Evolutionary conservation across 768 basidiomycete genomes (phyloP).

Genomic region (Tylopilus sp.): DNA sequence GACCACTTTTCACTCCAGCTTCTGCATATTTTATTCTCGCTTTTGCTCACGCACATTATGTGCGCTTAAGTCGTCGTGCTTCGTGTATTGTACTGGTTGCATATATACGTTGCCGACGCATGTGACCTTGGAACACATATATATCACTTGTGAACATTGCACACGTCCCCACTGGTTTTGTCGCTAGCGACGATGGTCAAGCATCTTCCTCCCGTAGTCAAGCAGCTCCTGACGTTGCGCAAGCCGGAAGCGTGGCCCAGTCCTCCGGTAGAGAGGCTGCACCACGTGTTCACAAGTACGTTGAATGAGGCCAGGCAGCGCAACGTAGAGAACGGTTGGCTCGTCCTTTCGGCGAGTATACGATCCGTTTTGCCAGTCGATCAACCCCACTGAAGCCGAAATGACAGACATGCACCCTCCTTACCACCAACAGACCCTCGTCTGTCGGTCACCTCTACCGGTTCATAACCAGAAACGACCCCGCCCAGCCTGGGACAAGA

Average conservation of each 20-base stretch:
- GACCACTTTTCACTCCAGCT: background rate
- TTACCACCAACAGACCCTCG: conserved; percentile 79
- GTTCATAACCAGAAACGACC: conserved; percentile 58
- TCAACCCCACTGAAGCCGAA: conserved; percentile 26
- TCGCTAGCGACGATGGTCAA: conserved; percentile 30
- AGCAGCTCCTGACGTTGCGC: conserved; percentile 67
- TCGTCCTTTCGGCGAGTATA: conserved; percentile 65
- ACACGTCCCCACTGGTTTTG: conserved; percentile 2
- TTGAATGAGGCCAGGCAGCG: conserved; percentile 59
- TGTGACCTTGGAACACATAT: conserved; percentile 24
- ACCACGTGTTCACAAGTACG: conserved; percentile 56
- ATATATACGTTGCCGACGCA: conserved; percentile 8
- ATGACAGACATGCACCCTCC: conserved; percentile 73
- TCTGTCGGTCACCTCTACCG: conserved; percentile 79
- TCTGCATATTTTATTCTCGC: background rate
- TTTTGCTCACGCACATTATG: background rate
- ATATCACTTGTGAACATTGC: background rate
- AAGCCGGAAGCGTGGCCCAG: conserved; percentile 57
- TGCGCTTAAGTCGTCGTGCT: conserved; percentile 6
- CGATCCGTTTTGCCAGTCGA: conserved; percentile 10
- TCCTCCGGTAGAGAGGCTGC: conserved; percentile 52
- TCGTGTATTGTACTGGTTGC: conserved; percentile 23
- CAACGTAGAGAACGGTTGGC: conserved; percentile 75
- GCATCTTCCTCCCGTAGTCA: conserved; percentile 61
- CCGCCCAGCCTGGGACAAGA: conserved; percentile 38